These are phyloP conservation scores for Desmodesmus armatus DNA, from an alignment of 139 green algal species.

Conservation along the genomic window DNA sequence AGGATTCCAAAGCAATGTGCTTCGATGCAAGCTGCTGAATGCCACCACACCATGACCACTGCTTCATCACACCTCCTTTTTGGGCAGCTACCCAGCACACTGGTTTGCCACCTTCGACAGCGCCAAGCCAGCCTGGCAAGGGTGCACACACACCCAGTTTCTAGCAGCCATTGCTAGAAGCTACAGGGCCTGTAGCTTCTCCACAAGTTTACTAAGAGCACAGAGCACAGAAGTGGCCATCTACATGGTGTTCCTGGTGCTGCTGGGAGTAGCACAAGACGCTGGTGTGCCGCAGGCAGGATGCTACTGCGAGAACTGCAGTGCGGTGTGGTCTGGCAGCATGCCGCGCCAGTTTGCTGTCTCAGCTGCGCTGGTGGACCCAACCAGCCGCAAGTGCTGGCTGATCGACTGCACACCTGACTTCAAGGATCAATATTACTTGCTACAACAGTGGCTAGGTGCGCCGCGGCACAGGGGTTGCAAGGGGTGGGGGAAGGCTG, in stretches of 20 bases:
- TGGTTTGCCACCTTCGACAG: not conserved
- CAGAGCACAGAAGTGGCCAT: not conserved
- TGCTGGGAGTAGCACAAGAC: slow-evolving; percentile 50
- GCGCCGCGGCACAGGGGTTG: too few species aligned
- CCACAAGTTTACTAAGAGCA: not conserved
- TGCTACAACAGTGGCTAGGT: slow-evolving; percentile 37
- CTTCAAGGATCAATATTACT: slow-evolving; percentile 47
- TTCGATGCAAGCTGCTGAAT: too few species aligned
- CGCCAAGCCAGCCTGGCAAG: not conserved
- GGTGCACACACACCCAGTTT: too few species aligned
- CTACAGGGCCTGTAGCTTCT: too few species aligned
- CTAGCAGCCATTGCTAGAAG: too few species aligned
- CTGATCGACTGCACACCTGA: slow-evolving; percentile 50
- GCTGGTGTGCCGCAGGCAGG: slow-evolving; percentile 48
- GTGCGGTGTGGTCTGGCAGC: slow-evolving; percentile 12
- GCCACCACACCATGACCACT: too few species aligned
- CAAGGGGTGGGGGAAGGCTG: too few species aligned
- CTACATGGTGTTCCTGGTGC: too few species aligned
- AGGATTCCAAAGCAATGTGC: too few species aligned
- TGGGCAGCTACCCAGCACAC: not conserved
- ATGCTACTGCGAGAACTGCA: slow-evolving; percentile 42
- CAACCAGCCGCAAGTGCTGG: slow-evolving; percentile 20
- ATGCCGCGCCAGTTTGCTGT: slow-evolving; percentile 33
- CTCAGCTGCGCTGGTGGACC: slow-evolving; percentile 19
- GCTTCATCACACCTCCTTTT: too few species aligned